Conservation (phyloP, 2,329 filamentous ascomycete genomes). For the Keithomyces neogunnii region DNA sequence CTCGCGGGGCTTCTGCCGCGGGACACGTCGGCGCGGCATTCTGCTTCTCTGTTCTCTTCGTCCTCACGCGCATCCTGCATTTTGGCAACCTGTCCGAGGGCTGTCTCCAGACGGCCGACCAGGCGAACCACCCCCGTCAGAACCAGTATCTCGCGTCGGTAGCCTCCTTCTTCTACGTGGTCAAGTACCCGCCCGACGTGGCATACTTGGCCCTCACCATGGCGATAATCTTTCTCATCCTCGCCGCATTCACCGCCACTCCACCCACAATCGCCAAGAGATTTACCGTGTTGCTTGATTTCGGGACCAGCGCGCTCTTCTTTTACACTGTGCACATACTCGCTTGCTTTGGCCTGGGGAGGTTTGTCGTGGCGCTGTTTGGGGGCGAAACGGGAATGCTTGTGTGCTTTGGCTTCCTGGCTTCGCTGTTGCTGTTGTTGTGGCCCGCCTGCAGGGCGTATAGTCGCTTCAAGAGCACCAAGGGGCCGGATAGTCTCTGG, state of each 20-base stretch:
- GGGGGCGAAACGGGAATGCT: slow-evolving; percentile 25
- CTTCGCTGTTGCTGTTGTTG: slow-evolving; percentile 23
- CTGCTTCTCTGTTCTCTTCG: slow-evolving; percentile 27
- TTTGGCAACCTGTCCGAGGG: slow-evolving; percentile 36
- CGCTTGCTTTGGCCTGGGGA: slow-evolving; percentile 20
- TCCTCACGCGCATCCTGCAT: slow-evolving; percentile 30
- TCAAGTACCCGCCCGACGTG: slow-evolving; percentile 39
- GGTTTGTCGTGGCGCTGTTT: slow-evolving; percentile 18
- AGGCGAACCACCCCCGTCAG: slow-evolving; percentile 16
- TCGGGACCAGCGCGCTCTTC: slow-evolving; percentile 37
- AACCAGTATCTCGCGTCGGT: slow-evolving; percentile 34
- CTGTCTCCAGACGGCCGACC: slow-evolving; percentile 31
- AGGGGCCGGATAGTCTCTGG: slow-evolving; percentile 34
- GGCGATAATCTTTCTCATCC: slow-evolving; percentile 28
- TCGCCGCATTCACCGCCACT: slow-evolving; percentile 26
- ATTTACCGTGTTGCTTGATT: slow-evolving; percentile 29
- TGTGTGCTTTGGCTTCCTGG: slow-evolving; percentile 29
- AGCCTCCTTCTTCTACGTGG: slow-evolving; percentile 35
- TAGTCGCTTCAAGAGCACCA: slow-evolving; percentile 32
- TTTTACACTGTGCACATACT: slow-evolving; percentile 34
- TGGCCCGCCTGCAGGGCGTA: slow-evolving; percentile 35
- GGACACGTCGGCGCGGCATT: slow-evolving; percentile 22
- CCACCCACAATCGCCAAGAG: slow-evolving; percentile 21
- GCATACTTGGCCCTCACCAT: slow-evolving; percentile 35
- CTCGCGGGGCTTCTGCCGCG: slow-evolving; percentile 13